phyloP scores from a whole-genome alignment of 164 flowering plant genomes.

The Brasenia schreberi region DNA sequence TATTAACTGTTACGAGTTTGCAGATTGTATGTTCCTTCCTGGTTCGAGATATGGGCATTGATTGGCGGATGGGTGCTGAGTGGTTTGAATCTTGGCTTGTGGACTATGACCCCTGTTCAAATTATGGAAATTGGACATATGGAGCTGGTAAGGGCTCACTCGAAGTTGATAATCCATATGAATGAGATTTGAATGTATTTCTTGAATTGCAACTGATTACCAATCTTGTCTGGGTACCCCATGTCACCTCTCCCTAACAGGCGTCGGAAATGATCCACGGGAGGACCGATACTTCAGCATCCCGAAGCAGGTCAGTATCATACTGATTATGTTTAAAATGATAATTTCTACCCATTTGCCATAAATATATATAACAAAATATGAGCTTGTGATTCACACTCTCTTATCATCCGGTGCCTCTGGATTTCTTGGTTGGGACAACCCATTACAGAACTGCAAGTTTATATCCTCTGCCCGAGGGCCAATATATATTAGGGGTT shows the following conservation, averaged over 20 bases:
- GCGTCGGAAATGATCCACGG: constrained; percentile 96
- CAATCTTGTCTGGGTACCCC: too few species aligned
- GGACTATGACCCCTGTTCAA: constrained; percentile 97
- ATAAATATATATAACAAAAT: too few species aligned
- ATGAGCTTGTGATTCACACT: not conserved
- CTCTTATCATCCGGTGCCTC: too few species aligned
- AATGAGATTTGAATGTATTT: not conserved
- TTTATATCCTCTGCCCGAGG: too few species aligned
- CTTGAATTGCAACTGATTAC: too few species aligned
- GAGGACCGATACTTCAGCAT: constrained; percentile 97
- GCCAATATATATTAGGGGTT: too few species aligned
- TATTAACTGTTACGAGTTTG: not conserved
- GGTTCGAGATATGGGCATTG: constrained; percentile 94
- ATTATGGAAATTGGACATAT: constrained; percentile 98
- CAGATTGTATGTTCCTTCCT: constrained; percentile 97
- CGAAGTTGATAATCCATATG: not conserved
- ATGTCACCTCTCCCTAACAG: constrained; percentile 13
- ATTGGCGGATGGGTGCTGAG: constrained; percentile 99
- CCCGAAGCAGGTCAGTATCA: constrained; percentile 71
- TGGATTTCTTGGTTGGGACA: too few species aligned
- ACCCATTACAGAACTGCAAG: too few species aligned
- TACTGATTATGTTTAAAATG: not conserved
- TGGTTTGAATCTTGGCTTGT: constrained; percentile 95
- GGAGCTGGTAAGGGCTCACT: constrained; percentile 59
- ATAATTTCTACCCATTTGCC: not conserved